Base-by-base conservation (phyloP, 257 asterid species). In the Nicotiana tabacum region DNA sequence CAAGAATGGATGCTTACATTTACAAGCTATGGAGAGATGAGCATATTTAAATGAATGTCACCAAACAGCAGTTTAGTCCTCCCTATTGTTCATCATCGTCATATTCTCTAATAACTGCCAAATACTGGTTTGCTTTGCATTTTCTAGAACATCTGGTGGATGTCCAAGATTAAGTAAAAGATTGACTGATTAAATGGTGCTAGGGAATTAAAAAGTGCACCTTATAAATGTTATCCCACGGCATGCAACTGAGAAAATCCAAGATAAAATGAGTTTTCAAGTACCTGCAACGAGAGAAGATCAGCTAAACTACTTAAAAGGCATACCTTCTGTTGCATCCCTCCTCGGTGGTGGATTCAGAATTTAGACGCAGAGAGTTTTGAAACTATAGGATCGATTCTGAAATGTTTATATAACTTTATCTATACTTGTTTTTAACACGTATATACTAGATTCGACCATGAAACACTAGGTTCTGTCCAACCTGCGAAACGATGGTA, bases 211-310 rank as follows among this genome's bases (percentile, higher is more conserved):
- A 48, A 76, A 27, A 76, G 16, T 27, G 0, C 51, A 88, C 91
- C 91, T 85, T 89, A 83, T 83, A 89, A 62, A 89, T 89, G 58
- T 72, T 16, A 83, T 89, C 91, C 91, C 91, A 89, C 35, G 91
- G 91, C 87, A 89, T 57, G 78, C 91, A 89, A 55, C 90, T 83
- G 78, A 89, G 91, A 61, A 87, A 12, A 76, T 89, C 91, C 30
- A 87, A 46, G 84, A 87, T 66, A 76, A 89, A 89, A 83, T 85
- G 88, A 53, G 86, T 84, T 68, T 83, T 89, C 77, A 89, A 61
- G 68, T 89, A 89, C 82, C 91, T 88, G 87, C 83, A 69, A 64
- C 17, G 48, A 32, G 46, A 6, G 48, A 60, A 53, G 55, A 39
- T 79, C 15, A 79, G 27, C 33, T 0, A 83, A 77, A 35, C 12